These are phyloP conservation scores for Pseudomonodictys pantanalensis DNA, from an alignment of 495 filamentous ascomycete genomes.

Conservation along the genomic window DNA sequence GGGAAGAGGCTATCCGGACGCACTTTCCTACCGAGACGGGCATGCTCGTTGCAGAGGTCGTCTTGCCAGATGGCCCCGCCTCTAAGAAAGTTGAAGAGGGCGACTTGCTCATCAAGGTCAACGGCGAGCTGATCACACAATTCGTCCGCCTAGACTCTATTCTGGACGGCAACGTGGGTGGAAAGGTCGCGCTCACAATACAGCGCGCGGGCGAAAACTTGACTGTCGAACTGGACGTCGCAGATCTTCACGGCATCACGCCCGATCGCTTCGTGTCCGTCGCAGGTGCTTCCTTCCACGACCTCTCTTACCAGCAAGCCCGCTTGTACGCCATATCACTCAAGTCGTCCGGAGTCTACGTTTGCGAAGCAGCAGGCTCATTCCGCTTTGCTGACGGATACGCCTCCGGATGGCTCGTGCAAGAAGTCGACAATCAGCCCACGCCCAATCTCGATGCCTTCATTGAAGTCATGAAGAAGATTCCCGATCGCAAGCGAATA, in stretches of 20 bases:
- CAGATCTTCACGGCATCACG: constrained; percentile 90
- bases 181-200: constrained; percentile 69
- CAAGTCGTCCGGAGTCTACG: constrained; percentile 73
- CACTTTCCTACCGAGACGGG: constrained; percentile 89
- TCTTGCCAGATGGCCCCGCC: constrained; percentile 86
- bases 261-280: constrained; percentile 94
- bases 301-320: constrained; percentile 94
- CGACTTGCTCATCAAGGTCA: constrained; percentile 92
- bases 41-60: constrained; percentile 93
- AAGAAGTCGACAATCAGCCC: constrained; percentile 85
- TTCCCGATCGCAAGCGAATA: constrained; percentile 86
- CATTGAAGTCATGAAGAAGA: constrained; percentile 82
- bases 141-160: constrained; percentile 93
- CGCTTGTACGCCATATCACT: constrained; percentile 88
- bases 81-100: constrained; percentile 85
- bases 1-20: constrained; percentile 78
- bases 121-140: constrained; percentile 89
- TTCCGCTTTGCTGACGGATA: constrained; percentile 84
- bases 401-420: constrained; percentile 88
- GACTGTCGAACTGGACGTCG: constrained; percentile 80
- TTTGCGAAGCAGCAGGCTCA: constrained; percentile 91
- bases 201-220: constrained; percentile 86
- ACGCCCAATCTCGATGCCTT: constrained; percentile 85
- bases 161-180: constrained; percentile 80
- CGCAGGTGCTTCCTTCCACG: constrained; percentile 88